Conservation (phyloP, 2,329 filamentous ascomycete genomes). For the Trichoderma koningii region DNA sequence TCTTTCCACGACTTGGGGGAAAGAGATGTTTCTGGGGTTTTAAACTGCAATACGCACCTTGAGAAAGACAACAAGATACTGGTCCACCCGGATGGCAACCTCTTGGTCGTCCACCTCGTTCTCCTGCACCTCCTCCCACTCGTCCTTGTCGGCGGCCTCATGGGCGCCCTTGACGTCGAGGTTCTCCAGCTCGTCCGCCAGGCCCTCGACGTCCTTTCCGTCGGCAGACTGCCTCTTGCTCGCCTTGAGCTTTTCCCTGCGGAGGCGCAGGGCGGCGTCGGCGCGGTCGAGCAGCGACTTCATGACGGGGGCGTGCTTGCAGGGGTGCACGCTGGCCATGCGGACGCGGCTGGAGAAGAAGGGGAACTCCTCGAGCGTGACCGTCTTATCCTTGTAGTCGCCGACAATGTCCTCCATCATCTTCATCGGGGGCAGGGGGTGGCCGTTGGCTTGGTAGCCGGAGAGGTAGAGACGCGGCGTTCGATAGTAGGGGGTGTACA, state of each 20-base stretch:
- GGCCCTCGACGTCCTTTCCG: slow-evolving; percentile 72
- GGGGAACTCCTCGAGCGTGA: slow-evolving; percentile 95
- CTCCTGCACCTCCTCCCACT: slow-evolving; percentile 67
- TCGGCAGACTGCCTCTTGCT: slow-evolving; percentile 46
- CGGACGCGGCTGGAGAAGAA: slow-evolving; percentile 91
- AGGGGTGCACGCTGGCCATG: slow-evolving; percentile 96
- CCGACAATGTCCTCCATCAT: slow-evolving; percentile 98
- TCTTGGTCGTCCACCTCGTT: slow-evolving; percentile 67
- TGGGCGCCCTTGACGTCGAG: slow-evolving; percentile 59
- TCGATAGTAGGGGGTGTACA: slow-evolving; percentile 94
- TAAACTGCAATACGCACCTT: slow-evolving; percentile 56
- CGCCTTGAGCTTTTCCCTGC: slow-evolving; percentile 75
- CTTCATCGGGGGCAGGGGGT: slow-evolving; percentile 75
- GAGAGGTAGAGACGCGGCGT: slow-evolving; percentile 94
- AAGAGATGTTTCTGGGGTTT: not conserved
- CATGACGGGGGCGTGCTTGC: slow-evolving; percentile 97
- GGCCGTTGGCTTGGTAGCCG: slow-evolving; percentile 77
- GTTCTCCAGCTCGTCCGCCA: slow-evolving; percentile 78
- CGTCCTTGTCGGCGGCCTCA: slow-evolving; percentile 56
- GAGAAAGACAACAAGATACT: slow-evolving; percentile 83
- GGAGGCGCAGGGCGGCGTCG: slow-evolving; percentile 86
- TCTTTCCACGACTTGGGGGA: too few species aligned
- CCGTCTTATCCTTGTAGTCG: slow-evolving; percentile 97
- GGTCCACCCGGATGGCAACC: slow-evolving; percentile 81
- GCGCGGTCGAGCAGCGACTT: slow-evolving; percentile 94